Percentiles rank a stretch among this genome's conserved stretches.
These are phyloP conservation scores for Lentinula lateritia DNA, from an alignment of 768 basidiomycete species.

Conservation along the genomic window DNA sequence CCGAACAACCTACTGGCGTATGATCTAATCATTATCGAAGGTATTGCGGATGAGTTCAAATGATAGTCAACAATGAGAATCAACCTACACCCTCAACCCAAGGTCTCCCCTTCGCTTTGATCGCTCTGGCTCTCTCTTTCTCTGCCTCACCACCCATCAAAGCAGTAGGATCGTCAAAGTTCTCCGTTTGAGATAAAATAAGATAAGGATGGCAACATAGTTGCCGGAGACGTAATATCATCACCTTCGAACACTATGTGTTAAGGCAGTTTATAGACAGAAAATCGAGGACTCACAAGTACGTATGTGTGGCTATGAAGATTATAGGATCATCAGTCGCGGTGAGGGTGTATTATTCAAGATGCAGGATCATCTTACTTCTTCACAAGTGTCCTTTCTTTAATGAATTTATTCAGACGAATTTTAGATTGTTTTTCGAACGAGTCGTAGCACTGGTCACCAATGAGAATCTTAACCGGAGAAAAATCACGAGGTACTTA, in stretches of 20 bases:
- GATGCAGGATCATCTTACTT: slow-evolving; percentile 38
- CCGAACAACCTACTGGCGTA: not conserved
- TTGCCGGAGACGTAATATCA: slow-evolving; percentile 74
- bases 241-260: slow-evolving; percentile 38
- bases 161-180: slow-evolving; percentile 45
- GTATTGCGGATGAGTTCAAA: not conserved
- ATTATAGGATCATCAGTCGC: not conserved
- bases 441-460: slow-evolving; percentile 45
- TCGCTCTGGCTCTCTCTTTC: slow-evolving; percentile 54
- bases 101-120: slow-evolving; percentile 36
- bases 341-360: not conserved
- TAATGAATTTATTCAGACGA: slow-evolving; percentile 54
- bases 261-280: not conserved
- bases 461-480: not conserved
- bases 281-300: slow-evolving; percentile 25
- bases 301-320: slow-evolving; percentile 38
- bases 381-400: slow-evolving; percentile 61
- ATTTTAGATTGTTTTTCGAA: slow-evolving; percentile 53
- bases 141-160: slow-evolving; percentile 42
- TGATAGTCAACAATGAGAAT: not conserved
- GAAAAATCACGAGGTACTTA: slow-evolving; percentile 19
- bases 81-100: slow-evolving; percentile 33
- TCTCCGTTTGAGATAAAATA: slow-evolving; percentile 47
- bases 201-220: slow-evolving; percentile 70
- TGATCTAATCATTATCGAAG: not conserved